Base-by-base conservation (phyloP, 306 rosid species). In the Astragalus glycyphyllos region DNA sequence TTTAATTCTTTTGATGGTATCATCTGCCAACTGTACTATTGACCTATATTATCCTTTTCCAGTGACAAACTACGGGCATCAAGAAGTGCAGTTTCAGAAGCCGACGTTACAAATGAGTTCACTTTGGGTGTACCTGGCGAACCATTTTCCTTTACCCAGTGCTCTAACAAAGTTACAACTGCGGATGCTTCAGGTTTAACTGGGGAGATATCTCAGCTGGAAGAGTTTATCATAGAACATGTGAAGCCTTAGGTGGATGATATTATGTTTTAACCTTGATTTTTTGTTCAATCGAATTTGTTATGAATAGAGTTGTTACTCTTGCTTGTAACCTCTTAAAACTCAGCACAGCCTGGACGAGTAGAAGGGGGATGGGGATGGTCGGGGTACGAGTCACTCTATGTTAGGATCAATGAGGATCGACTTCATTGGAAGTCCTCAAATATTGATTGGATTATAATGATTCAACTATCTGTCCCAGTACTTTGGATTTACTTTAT, bases 31-130 rank as follows among this genome's bases (percentile, higher is more conserved):
- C 20, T 40, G n/a, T n/a, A n/a, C 31, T 8, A 16, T 47, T 56
- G 69, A 78, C 59, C 50, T 40, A 31, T 70, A 60, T 20, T 49
- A 70, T 73, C 34, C 56, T 75, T 71, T 14, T 73, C 37, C 87
- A 93, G 98, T 8, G 98, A 93, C 72, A 93, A 93, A 74, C 80
- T 90, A 51, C 84, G 92, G 54, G 72, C 86, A 68, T 88, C 98
- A 45, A 88, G 98, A 85, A 90, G 88, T 77, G 93, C 88, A 59
- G 72, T 92, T 75, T 93, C 92, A 15, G 87, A 61, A 5, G 97
- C 98, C 20, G 96, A 90, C 75, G 80, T 93, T 69, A 72, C 89
- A 31, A 85, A 83, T 57, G 98, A 93, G 87, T 85, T 84, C 72
- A 82, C 96, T 10, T 84, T 90, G 47, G 97, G 96, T 50, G 73